These are phyloP conservation scores for Rhodamnia rubescens DNA, from an alignment of 345 rosid genomes.

Conservation along the genomic window DNA sequence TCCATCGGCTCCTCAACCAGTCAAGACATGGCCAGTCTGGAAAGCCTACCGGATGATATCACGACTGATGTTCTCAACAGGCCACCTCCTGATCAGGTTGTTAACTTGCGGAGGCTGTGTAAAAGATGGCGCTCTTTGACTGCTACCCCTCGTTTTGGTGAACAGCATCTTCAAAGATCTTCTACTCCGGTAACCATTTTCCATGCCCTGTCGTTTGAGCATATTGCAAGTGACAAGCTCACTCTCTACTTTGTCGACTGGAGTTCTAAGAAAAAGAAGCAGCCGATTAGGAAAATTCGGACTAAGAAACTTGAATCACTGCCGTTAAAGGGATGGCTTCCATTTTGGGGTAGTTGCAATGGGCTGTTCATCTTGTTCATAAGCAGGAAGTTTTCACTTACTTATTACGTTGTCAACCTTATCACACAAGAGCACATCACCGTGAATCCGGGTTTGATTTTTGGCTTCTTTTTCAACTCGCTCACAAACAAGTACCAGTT, in stretches of 20 bases:
- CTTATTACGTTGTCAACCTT: not conserved
- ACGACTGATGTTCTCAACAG: too few species aligned
- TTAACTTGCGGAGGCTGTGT: too few species aligned
- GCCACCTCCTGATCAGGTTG: too few species aligned
- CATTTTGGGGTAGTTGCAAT: not conserved
- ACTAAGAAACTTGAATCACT: not conserved
- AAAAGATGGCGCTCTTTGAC: too few species aligned
- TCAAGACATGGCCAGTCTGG: too few species aligned
- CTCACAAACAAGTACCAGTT: too few species aligned
- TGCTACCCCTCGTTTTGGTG: too few species aligned
- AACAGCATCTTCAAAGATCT: too few species aligned
- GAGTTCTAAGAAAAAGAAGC: not conserved
- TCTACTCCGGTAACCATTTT: too few species aligned
- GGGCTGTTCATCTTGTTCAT: not conserved
- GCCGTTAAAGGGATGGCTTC: not conserved
- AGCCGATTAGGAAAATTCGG: not conserved
- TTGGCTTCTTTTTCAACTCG: not conserved
- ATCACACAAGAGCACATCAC: not conserved
- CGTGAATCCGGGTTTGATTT: not conserved
- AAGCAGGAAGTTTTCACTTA: not conserved
- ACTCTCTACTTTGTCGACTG: not conserved
- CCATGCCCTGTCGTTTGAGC: not conserved
- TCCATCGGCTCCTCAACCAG: too few species aligned
- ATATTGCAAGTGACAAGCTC: not conserved
- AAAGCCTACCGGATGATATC: too few species aligned